Percentiles rank a stretch among this genome's conserved stretches.
Evolutionary conservation across 768 basidiomycete genomes (phyloP).

Genomic region (Calocera cornea): DNA sequence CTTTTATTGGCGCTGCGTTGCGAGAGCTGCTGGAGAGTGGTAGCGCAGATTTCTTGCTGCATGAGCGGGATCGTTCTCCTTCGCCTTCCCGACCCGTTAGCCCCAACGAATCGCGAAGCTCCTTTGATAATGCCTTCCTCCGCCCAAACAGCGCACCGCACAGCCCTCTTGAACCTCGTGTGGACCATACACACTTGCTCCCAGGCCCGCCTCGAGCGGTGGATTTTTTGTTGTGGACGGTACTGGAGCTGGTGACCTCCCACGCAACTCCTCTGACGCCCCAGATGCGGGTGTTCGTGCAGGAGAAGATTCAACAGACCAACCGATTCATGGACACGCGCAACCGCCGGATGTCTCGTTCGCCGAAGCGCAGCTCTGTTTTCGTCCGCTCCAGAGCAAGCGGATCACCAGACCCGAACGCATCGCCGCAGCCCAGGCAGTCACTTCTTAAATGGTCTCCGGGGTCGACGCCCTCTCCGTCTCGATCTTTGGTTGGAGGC

Average conservation of each 20-base stretch:
- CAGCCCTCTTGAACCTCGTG: slow-evolving; percentile 34
- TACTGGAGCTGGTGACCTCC: slow-evolving; percentile 50
- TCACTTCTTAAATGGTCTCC: neutral
- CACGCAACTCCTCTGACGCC: slow-evolving; percentile 48
- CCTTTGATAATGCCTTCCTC: slow-evolving; percentile 24
- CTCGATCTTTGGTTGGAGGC: neutral
- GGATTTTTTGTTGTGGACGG: slow-evolving; percentile 62
- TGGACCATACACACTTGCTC: neutral
- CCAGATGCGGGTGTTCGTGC: slow-evolving; percentile 52
- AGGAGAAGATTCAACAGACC: slow-evolving; percentile 41
- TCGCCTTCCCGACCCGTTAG: neutral
- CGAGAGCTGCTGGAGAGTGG: slow-evolving; percentile 42
- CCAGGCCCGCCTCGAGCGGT: slow-evolving; percentile 35
- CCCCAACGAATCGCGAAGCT: neutral
- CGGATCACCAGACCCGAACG: neutral
- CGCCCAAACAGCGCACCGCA: slow-evolving; percentile 22
- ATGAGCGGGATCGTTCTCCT: neutral
- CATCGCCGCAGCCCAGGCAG: neutral
- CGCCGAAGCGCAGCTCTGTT: neutral
- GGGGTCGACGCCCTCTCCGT: neutral
- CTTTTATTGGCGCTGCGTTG: slow-evolving; percentile 42
- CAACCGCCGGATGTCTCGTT: neutral
- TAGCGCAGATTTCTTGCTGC: slow-evolving; percentile 37
- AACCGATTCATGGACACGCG: neutral
- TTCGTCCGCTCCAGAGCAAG: neutral